Base-by-base conservation (phyloP, 768 basidiomycete genomes). In the Hericium alpestre region DNA sequence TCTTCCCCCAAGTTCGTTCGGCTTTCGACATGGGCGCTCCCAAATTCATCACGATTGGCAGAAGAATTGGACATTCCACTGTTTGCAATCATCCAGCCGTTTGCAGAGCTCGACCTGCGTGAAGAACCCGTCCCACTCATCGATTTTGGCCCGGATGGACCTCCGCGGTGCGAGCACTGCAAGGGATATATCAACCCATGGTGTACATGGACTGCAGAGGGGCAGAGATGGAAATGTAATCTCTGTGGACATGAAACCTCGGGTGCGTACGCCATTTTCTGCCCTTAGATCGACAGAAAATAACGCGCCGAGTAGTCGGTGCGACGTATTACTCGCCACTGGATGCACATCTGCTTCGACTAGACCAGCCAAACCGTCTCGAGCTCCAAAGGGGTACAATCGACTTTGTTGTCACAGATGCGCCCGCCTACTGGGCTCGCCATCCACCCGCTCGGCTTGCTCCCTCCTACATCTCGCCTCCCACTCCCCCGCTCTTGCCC, bases 131-230 rank as follows among this genome's bases (percentile, higher is more conserved):
- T 97, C 12, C 91, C 93, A 0, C 62, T 90, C 5, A 82, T 97
- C 4, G 81, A 89, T 55, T 79, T 82, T 37, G 85, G 84, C 5
- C 74, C 76, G 23, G 66, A 69, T 1, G 93, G 93, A 12, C 96
- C 95, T 12, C 79, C 87, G 22, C 79, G 96, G 37, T 99, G 96
- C 64, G 79, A 76, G 48, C 75, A 79, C 38, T 99, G 96, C 69
- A 78, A 90, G 62, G 90, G 79, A 0, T 99, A 98, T 69, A 76
- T 99, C 63, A 98, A 97, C 66, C 88, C 93, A 0, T 98, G 93
- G 93, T 92, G 87, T 69, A 74, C 74, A 23, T 99, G 91, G 84
- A 72, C 79, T 18, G 79, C 86, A 9, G 89, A 89, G 2, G 96
- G 96, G 5, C 77, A 79, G 58, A 82, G 77, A 62, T 99, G 94